Percentiles rank a stretch among this genome's conserved stretches.
phyloP scores from a whole-genome alignment of 2,329 filamentous ascomycete species.

The Phialemoniopsis sp. region DNA sequence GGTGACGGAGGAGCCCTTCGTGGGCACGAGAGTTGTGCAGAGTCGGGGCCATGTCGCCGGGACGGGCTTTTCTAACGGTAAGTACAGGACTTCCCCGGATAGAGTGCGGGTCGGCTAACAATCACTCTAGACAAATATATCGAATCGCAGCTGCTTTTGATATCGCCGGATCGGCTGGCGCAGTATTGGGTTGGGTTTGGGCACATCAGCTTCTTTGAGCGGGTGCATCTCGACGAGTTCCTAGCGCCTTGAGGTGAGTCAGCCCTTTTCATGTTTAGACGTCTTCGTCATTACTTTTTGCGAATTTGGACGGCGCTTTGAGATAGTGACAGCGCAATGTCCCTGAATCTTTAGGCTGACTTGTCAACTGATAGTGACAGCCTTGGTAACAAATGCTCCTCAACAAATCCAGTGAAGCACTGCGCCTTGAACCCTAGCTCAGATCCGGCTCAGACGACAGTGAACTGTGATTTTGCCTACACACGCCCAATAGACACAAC shows the following conservation, averaged over 20 bases:
- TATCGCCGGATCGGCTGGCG: slow-evolving; percentile 72
- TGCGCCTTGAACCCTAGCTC: too few relatives aligned
- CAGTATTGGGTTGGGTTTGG: slow-evolving; percentile 72
- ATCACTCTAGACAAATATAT: slow-evolving; percentile 63
- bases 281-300: too few relatives aligned
- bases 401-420: too few relatives aligned
- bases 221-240: slow-evolving; percentile 55
- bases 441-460: too few relatives aligned
- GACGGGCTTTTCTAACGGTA: slow-evolving; percentile 68
- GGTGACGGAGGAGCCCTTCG: slow-evolving; percentile 64
- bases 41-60: slow-evolving; percentile 76
- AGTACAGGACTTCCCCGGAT: slow-evolving; percentile 23
- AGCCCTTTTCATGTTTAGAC: not conserved
- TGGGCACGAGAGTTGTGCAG: slow-evolving; percentile 68
- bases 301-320: too few relatives aligned
- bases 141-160: slow-evolving; percentile 69
- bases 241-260: not conserved
- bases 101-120: not conserved
- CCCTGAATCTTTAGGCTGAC: too few relatives aligned
- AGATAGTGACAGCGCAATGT: too few relatives aligned
- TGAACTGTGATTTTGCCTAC: too few relatives aligned
- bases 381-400: too few relatives aligned
- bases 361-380: too few relatives aligned
- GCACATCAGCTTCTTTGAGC: slow-evolving; percentile 57
- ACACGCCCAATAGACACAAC: too few relatives aligned